Conservation (phyloP, 2,329 filamentous ascomycete genomes). For the Dendrostoma leiphaemia region DNA sequence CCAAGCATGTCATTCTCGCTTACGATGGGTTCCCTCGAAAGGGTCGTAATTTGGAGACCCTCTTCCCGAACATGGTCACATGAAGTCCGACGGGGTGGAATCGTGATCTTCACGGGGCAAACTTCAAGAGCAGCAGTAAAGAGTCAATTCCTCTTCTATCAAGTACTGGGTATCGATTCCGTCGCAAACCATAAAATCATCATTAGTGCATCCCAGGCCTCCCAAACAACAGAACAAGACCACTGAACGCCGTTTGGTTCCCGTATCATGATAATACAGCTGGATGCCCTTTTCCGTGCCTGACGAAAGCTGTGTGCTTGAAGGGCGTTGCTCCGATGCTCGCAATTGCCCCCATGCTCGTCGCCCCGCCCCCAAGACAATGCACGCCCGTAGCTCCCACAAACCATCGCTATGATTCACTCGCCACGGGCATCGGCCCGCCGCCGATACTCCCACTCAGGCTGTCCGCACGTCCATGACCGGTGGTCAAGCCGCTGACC, state of each 20-base stretch:
- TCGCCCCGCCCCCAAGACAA: not conserved
- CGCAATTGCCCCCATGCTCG: not conserved
- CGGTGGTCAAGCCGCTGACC: constrained; percentile 67
- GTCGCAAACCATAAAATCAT: constrained; percentile 18
- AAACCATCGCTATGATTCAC: constrained; percentile 26
- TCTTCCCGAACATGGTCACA: not conserved
- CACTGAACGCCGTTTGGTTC: not conserved
- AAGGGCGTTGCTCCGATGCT: not conserved
- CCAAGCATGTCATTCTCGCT: too few relatives aligned
- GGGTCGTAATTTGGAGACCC: not conserved
- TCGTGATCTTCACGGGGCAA: not conserved
- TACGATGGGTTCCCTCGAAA: too few relatives aligned
- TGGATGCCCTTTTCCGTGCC: not conserved
- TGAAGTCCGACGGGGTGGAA: not conserved
- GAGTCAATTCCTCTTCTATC: constrained; percentile 11
- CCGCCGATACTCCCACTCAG: constrained; percentile 72
- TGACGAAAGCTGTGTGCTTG: not conserved
- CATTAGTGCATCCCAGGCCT: constrained; percentile 7
- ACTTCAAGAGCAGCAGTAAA: not conserved
- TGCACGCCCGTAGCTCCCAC: not conserved
- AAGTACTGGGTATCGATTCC: constrained; percentile 20
- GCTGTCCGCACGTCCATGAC: constrained; percentile 80
- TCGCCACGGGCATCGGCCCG: constrained; percentile 60
- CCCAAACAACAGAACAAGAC: not conserved
- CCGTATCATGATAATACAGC: not conserved